These are phyloP conservation scores for Thecaphora frezii DNA, from an alignment of 1,284 basidiomycete species.

Conservation along the genomic window DNA sequence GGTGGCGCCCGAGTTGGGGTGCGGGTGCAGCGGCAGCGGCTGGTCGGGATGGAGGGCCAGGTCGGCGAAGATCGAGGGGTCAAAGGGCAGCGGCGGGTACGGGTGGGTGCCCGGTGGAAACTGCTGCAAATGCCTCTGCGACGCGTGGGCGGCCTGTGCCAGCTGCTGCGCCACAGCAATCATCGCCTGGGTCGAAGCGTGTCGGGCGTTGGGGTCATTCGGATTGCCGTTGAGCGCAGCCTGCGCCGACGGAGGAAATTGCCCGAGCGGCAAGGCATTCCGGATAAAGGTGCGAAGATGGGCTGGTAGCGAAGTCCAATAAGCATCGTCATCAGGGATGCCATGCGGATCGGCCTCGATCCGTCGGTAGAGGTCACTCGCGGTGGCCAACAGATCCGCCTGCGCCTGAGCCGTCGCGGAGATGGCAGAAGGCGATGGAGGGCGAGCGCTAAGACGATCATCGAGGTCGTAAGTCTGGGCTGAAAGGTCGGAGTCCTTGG, in stretches of 20 bases:
- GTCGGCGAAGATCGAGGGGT: conserved; percentile 55
- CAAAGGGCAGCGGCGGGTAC: conserved; percentile 50
- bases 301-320: conserved; percentile 66
- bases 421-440: conserved; percentile 31
- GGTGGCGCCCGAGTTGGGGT: conserved; percentile 35
- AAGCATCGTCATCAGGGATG: conserved; percentile 64
- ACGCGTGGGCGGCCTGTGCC: conserved; percentile 55
- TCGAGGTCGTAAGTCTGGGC: conserved; percentile 31
- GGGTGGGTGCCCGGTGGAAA: conserved; percentile 42
- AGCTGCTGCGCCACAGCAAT: conserved; percentile 59
- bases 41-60: conserved; percentile 47
- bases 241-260: conserved; percentile 43
- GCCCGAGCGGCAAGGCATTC: conserved; percentile 63
- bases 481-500: conserved; percentile 31
- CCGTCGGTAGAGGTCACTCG: conserved; percentile 56
- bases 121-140: conserved; percentile 50
- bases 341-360: conserved; percentile 56
- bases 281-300: conserved; percentile 66
- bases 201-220: conserved; percentile 46
- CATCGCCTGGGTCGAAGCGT: conserved; percentile 56
- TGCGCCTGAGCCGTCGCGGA: conserved; percentile 53
- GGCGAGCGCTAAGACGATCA: conserved; percentile 24
- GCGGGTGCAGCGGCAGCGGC: conserved; percentile 44
- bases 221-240: conserved; percentile 37
- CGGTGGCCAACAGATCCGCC: conserved; percentile 54